phyloP scores from a whole-genome alignment of 1,139 yeast species.

The Hyphopichia khmerensis region DNA sequence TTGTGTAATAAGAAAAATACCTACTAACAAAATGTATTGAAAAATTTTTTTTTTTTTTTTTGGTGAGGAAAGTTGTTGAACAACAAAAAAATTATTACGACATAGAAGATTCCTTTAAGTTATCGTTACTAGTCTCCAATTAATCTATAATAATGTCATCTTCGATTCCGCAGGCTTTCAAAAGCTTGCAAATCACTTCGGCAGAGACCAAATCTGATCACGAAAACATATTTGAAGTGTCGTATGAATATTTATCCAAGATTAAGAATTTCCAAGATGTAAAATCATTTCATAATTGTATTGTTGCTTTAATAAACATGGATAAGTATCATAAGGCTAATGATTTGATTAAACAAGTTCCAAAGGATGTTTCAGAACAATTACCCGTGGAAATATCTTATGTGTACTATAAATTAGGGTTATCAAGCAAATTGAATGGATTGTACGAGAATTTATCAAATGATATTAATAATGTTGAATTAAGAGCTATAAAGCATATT shows the following conservation, averaged over 20 bases:
- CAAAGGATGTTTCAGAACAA: slow-evolving; percentile 29
- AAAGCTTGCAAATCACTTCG: slow-evolving; percentile 33
- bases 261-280: slow-evolving; percentile 45
- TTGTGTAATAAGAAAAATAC: too few species aligned
- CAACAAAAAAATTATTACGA: background rate
- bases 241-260: slow-evolving; percentile 43
- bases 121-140: too few species aligned
- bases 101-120: too few species aligned
- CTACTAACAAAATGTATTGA: too few species aligned
- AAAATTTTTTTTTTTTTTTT: too few species aligned
- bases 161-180: slow-evolving; percentile 46
- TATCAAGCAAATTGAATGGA: slow-evolving; percentile 38
- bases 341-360: slow-evolving; percentile 43
- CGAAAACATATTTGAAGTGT: slow-evolving; percentile 39
- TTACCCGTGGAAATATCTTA: slow-evolving; percentile 64
- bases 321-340: slow-evolving; percentile 65
- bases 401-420: slow-evolving; percentile 65
- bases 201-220: slow-evolving; percentile 31
- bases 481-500: slow-evolving; percentile 66
- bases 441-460: slow-evolving; percentile 31
- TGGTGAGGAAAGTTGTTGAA: background rate
- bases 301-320: slow-evolving; percentile 69
- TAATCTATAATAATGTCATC: slow-evolving; percentile 26
- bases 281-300: slow-evolving; percentile 56
- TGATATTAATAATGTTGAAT: slow-evolving; percentile 19